Evolutionary conservation across 352 stramenopile species (phyloP).

Genomic region (Phytophthora citricola): DNA sequence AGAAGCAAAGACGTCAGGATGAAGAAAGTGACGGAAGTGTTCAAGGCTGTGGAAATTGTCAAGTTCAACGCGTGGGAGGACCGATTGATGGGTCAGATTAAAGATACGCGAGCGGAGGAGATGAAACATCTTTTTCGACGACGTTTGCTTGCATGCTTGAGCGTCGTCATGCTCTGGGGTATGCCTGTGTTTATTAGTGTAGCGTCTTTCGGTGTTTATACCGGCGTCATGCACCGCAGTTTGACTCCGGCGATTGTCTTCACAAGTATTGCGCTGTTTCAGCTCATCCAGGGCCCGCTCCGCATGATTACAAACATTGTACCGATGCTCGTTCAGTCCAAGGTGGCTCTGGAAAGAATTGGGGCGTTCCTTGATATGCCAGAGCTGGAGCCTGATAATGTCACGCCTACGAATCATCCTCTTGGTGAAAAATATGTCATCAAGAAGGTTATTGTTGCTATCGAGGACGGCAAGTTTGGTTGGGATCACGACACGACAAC

Average conservation of each 20-base stretch:
- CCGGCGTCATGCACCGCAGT: slow-evolving; percentile 72
- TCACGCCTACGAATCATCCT: slow-evolving; percentile 24
- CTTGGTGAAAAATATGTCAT: slow-evolving; percentile 22
- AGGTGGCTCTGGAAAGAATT: slow-evolving; percentile 80
- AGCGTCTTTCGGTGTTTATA: slow-evolving; percentile 51
- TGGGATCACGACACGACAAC: slow-evolving; percentile 38
- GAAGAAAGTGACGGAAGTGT: slow-evolving; percentile 64
- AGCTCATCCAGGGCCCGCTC: slow-evolving; percentile 75
- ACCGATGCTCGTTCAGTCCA: slow-evolving; percentile 84
- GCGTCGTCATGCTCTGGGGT: slow-evolving; percentile 52
- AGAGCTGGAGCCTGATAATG: slow-evolving; percentile 34
- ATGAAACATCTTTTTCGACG: slow-evolving; percentile 41
- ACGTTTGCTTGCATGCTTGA: slow-evolving; percentile 36
- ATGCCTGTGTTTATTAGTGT: slow-evolving; percentile 62
- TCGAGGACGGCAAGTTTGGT: slow-evolving; percentile 44
- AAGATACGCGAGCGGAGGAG: slow-evolving; percentile 36
- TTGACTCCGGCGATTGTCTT: slow-evolving; percentile 83
- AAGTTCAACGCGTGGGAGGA: slow-evolving; percentile 95
- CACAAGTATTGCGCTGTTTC: slow-evolving; percentile 71
- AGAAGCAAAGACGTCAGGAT: slow-evolving; percentile 60
- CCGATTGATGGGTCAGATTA: slow-evolving; percentile 76
- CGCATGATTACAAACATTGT: slow-evolving; percentile 52
- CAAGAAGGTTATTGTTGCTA: slow-evolving; percentile 37
- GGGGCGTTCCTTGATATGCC: slow-evolving; percentile 76
- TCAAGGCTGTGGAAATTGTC: slow-evolving; percentile 89